Percentiles rank a stretch among this genome's conserved stretches.
These are phyloP conservation scores for Torulaspora pretoriensis DNA, from an alignment of 1,139 yeast species.

Conservation along the genomic window DNA sequence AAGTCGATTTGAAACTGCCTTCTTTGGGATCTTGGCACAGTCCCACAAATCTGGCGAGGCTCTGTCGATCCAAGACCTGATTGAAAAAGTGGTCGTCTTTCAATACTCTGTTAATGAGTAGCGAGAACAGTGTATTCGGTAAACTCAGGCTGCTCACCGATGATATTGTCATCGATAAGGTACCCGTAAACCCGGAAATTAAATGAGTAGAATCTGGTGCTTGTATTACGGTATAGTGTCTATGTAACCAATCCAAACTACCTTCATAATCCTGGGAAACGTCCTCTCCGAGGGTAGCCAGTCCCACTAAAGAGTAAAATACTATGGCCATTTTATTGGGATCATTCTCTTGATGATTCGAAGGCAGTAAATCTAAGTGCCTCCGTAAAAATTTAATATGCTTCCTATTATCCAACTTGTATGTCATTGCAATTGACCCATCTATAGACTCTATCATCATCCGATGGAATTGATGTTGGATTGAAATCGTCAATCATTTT, in stretches of 20 bases:
- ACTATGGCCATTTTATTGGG: conserved; percentile 32
- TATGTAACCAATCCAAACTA: conserved; percentile 22
- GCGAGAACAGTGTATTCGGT: conserved; percentile 34
- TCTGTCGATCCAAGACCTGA: conserved; percentile 11
- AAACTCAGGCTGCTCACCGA: conserved; percentile 24
- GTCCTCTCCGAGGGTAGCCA: conserved; percentile 21
- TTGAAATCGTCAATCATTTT: neutral
- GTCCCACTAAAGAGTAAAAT: conserved; percentile 28
- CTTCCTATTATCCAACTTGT: conserved; percentile 12
- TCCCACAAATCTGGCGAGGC: conserved; percentile 23
- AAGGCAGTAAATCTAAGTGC: conserved; percentile 29
- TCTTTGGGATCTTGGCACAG: conserved; percentile 30
- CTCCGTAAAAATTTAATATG: conserved; percentile 30
- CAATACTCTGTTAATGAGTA: conserved; percentile 20
- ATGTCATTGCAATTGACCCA: conserved; percentile 2
- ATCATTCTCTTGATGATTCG: conserved; percentile 30
- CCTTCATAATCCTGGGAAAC: conserved; percentile 16
- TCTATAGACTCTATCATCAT: neutral
- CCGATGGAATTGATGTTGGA: neutral
- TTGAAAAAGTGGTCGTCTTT: conserved; percentile 20
- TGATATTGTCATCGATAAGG: conserved; percentile 17
- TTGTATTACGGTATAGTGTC: conserved; percentile 16
- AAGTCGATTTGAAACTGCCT: conserved; percentile 57
- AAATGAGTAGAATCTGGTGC: conserved; percentile 4
- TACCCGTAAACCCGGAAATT: conserved; percentile 31